A percentile compares a stretch with the other conserved stretches of the same genome.
Evolutionary conservation across 2,329 filamentous ascomycete genomes (phyloP).

Genomic region (Beauveria caledonica): DNA sequence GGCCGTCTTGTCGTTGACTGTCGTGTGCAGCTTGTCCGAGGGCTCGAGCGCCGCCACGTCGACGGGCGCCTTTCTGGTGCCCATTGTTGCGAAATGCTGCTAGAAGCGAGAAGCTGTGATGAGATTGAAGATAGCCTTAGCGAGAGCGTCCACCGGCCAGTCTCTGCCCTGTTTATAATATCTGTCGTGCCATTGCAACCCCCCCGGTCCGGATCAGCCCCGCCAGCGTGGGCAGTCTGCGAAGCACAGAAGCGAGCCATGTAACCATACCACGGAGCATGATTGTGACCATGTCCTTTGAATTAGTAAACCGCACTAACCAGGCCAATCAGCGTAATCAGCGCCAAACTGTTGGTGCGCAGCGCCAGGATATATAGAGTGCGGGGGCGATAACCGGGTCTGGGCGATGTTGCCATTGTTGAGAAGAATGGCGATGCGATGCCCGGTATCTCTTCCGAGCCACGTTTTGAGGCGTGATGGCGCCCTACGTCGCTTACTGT

Average conservation of each 20-base stretch:
- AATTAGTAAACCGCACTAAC: neutral
- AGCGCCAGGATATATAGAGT: neutral
- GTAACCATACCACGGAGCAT: neutral
- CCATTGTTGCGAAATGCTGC: neutral
- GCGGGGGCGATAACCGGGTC: slow-evolving; percentile 1
- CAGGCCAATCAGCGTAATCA: neutral
- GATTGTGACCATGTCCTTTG: neutral
- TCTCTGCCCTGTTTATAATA: neutral
- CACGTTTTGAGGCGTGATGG: neutral
- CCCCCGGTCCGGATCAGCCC: neutral
- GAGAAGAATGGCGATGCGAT: neutral
- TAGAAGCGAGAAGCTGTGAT: neutral
- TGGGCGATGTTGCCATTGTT: slow-evolving; percentile 4
- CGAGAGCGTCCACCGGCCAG: too few relatives aligned
- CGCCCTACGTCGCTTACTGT: neutral
- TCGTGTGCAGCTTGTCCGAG: neutral
- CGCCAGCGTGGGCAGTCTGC: too few relatives aligned
- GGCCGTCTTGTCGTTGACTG: neutral
- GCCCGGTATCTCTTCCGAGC: neutral
- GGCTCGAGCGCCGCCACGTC: neutral
- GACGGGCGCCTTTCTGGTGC: neutral
- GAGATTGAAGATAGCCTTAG: neutral
- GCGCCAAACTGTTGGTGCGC: neutral
- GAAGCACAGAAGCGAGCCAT: neutral
- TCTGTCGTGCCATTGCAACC: neutral